These are phyloP conservation scores for Lichtheimia ramosa DNA, from an alignment of 371 early-diverging fungal species.

Conservation along the genomic window DNA sequence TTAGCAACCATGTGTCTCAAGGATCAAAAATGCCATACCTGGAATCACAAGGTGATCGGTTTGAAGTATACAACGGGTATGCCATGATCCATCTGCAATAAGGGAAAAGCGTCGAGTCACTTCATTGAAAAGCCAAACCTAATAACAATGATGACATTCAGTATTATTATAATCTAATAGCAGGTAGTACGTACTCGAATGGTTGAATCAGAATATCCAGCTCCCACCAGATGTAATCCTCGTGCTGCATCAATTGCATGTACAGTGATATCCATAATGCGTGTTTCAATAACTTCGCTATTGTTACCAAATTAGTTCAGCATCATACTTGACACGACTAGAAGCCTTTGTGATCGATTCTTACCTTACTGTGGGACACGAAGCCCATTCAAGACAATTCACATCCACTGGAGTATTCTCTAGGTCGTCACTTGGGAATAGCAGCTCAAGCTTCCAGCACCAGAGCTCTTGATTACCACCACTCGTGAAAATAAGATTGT, in stretches of 20 bases:
- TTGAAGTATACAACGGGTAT: conserved; percentile 60
- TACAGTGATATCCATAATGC: conserved; percentile 61
- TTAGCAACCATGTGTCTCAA: background rate
- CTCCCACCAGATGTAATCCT: conserved; percentile 55
- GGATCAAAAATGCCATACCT: background rate
- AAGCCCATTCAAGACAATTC: conserved; percentile 54
- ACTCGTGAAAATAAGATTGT: conserved; percentile 49
- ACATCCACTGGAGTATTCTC: conserved; percentile 12
- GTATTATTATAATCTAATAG: background rate
- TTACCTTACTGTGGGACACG: conserved; percentile 47
- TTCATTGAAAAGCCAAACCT: conserved; percentile 61
- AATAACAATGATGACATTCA: background rate
- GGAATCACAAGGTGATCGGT: conserved; percentile 38
- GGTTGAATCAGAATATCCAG: conserved; percentile 61
- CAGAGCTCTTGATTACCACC: conserved; percentile 56
- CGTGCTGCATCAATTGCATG: conserved; percentile 28
- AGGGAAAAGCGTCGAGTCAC: conserved; percentile 45
- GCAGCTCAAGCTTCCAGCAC: conserved; percentile 53
- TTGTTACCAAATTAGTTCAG: background rate
- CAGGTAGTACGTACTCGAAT: conserved; percentile 40
- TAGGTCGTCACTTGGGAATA: background rate
- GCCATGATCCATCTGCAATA: conserved; percentile 55
- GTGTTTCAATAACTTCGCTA: conserved; percentile 52
- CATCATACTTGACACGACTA: background rate
- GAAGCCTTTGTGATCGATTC: conserved; percentile 7